These are phyloP conservation scores for Arabis hirsuta DNA, from an alignment of 345 rosid genomes.

Conservation along the genomic window DNA sequence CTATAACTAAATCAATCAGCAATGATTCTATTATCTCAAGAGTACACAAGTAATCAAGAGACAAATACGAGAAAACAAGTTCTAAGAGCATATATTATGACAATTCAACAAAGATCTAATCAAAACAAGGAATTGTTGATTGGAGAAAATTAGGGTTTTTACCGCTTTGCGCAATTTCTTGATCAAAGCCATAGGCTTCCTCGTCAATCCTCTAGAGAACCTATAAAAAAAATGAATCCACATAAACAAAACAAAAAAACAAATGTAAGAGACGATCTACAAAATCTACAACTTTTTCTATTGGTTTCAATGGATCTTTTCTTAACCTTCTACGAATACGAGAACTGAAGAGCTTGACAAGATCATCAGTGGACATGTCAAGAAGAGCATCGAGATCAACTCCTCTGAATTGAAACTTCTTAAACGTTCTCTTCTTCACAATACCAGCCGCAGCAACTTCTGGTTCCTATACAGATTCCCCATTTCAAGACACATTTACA, in stretches of 20 bases:
- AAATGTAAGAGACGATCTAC: background rate
- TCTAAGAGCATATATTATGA: too few species aligned
- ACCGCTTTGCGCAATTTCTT: slow-evolving; percentile 71
- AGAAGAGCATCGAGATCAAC: slow-evolving; percentile 76
- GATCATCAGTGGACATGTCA: slow-evolving; percentile 76
- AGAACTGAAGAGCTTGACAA: slow-evolving; percentile 61
- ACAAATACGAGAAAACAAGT: too few species aligned
- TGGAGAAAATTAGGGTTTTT: background rate
- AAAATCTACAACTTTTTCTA: background rate
- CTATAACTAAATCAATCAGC: too few species aligned
- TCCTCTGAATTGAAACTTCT: slow-evolving; percentile 76
- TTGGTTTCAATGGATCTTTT: too few species aligned
- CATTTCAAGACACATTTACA: too few species aligned
- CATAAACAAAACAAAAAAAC: background rate
- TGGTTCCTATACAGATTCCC: slow-evolving; percentile 41
- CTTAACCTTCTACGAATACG: slow-evolving; percentile 68
- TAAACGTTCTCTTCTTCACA: slow-evolving; percentile 79
- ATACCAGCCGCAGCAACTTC: slow-evolving; percentile 47
- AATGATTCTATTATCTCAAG: too few species aligned
- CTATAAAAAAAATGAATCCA: slow-evolving; percentile 32
- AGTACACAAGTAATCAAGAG: too few species aligned
- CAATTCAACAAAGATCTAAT: too few species aligned
- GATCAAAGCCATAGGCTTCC: slow-evolving; percentile 73
- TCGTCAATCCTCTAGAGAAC: slow-evolving; percentile 71
- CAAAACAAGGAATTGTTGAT: too few species aligned